Conservation (phyloP, 495 filamentous ascomycete genomes). For the Cairneyella variabilis region DNA sequence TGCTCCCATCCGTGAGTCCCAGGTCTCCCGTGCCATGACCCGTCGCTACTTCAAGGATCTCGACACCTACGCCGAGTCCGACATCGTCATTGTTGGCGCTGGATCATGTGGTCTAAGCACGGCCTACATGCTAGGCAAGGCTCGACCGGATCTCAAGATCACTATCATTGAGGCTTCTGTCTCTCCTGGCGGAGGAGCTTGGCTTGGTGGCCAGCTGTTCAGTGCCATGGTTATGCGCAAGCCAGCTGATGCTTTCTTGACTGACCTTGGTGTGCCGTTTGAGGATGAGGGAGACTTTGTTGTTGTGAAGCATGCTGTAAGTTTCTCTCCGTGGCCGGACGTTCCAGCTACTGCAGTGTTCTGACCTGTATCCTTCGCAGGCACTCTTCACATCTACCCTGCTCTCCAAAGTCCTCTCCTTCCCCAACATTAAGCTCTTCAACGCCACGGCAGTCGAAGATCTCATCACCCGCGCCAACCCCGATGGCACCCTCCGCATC, state of each 20-base stretch:
- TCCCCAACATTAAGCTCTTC: slow-evolving; percentile 93
- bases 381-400: slow-evolving; percentile 87
- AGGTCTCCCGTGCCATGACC: slow-evolving; percentile 89
- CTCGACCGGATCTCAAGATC: slow-evolving; percentile 85
- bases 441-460: slow-evolving; percentile 91
- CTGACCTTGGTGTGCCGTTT: slow-evolving; percentile 76
- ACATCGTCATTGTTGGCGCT: slow-evolving; percentile 87
- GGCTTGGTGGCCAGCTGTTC: slow-evolving; percentile 91
- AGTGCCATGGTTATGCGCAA: slow-evolving; percentile 92
- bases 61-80: slow-evolving; percentile 83
- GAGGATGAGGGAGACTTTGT: slow-evolving; percentile 85
- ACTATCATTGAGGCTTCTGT: slow-evolving; percentile 86
- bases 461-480: slow-evolving; percentile 66
- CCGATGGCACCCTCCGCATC: slow-evolving; percentile 55
- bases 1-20: slow-evolving; percentile 80
- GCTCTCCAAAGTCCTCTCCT: slow-evolving; percentile 70
- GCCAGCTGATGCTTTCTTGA: slow-evolving; percentile 79
- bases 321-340: background rate
- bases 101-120: slow-evolving; percentile 82
- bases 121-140: slow-evolving; percentile 78
- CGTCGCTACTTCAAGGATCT: slow-evolving; percentile 87
- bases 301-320: slow-evolving; percentile 79
- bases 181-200: slow-evolving; percentile 81
- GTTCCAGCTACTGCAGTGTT: background rate
- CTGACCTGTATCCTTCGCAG: background rate